Conservation (phyloP, 352 stramenopile species). For the Phytophthora aleatoria region DNA sequence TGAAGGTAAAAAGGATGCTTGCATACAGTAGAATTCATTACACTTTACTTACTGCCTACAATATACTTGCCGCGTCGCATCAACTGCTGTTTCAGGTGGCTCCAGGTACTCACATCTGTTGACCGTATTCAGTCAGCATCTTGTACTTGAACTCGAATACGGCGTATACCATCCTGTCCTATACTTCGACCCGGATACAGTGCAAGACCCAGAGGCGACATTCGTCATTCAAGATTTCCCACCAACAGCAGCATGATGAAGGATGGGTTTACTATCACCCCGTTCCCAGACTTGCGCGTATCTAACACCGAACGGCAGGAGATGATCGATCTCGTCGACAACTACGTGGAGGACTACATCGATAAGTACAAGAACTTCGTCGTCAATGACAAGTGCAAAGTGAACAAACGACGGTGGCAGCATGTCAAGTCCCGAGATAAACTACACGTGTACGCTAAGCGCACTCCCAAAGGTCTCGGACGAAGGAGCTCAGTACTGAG, state of each 20-base stretch:
- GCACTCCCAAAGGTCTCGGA: background rate
- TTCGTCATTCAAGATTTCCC: constrained; percentile 6
- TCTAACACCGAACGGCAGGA: constrained; percentile 7
- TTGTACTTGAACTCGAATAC: background rate
- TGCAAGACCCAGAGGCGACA: background rate
- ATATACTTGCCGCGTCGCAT: too few relatives aligned
- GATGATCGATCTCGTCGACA: constrained; percentile 10
- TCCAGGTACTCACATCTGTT: background rate
- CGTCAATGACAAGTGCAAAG: constrained; percentile 11
- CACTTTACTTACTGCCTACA: too few relatives aligned
- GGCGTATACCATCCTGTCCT: background rate
- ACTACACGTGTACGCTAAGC: constrained; percentile 19
- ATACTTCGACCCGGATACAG: background rate
- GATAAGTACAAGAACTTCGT: constrained; percentile 11
- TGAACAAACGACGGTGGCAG: constrained; percentile 20
- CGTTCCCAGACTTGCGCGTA: constrained; percentile 5
- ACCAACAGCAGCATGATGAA: background rate
- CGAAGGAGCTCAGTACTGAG: background rate
- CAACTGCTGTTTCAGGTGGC: background rate
- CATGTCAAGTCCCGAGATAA: constrained; percentile 21
- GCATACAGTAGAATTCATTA: too few relatives aligned
- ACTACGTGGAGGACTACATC: constrained; percentile 21
- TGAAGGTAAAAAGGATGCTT: too few relatives aligned
- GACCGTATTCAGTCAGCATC: background rate
- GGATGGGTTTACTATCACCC: constrained; percentile 2